These are phyloP conservation scores for Rhodotorula sp. DNA, from an alignment of 1,284 basidiomycete genomes.

Conservation along the genomic window DNA sequence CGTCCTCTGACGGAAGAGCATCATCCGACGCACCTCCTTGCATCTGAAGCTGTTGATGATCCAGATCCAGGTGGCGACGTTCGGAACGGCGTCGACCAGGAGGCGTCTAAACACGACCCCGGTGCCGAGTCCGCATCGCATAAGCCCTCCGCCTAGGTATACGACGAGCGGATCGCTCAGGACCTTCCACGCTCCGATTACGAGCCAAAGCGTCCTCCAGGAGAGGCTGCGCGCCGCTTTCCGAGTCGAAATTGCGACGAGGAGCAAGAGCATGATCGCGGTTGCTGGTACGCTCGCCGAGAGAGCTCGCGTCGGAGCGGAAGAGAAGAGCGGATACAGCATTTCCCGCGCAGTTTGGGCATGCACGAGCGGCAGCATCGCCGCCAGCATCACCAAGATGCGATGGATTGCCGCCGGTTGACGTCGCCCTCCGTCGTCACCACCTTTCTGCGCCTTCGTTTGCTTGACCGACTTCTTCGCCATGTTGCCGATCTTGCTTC, in stretches of 20 bases:
- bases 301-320: background rate
- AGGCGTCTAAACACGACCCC: conserved; percentile 13
- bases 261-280: background rate
- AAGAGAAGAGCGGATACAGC: conserved; percentile 19
- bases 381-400: conserved; percentile 1
- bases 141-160: background rate
- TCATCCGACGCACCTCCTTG: conserved; percentile 3
- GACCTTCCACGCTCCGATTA: conserved; percentile 3
- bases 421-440: no score
- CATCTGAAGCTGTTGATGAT: background rate
- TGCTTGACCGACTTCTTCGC: no score
- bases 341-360: background rate
- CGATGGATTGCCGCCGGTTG: no score
- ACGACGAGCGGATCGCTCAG: conserved; percentile 4
- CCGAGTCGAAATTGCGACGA: background rate
- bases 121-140: background rate
- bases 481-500: no score
- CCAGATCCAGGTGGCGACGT: conserved; percentile 4
- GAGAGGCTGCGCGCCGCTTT: background rate
- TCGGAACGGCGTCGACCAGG: conserved; percentile 11
- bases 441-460: no score
- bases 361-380: conserved; percentile 17
- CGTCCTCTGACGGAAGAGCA: no score
- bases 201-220: conserved; percentile 22
- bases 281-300: background rate